Conservation (phyloP, 1,139 yeast genomes). For the Zygosaccharomyces pseudobailii region DNA sequence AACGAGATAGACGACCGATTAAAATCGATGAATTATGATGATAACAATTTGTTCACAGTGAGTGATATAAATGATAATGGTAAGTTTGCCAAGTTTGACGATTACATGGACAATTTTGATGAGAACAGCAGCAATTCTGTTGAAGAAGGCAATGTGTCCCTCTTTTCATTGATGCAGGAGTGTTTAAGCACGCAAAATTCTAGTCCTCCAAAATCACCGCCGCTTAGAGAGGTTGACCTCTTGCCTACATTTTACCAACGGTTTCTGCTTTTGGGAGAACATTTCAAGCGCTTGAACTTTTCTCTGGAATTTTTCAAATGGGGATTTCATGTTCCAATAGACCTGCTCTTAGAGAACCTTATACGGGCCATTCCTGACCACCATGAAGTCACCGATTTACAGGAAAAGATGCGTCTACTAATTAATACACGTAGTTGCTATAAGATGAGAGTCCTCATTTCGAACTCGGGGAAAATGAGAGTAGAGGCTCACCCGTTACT, state of each 20-base stretch:
- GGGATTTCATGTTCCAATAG: slow-evolving; percentile 41
- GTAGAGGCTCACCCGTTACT: slow-evolving; percentile 45
- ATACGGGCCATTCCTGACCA: slow-evolving; percentile 32
- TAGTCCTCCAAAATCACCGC: slow-evolving; percentile 19
- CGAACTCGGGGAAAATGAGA: slow-evolving; percentile 44
- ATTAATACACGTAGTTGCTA: slow-evolving; percentile 38
- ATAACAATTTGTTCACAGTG: slow-evolving; percentile 3
- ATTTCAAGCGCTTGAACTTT: slow-evolving; percentile 53
- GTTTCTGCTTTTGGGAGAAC: slow-evolving; percentile 62
- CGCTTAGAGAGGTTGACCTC: slow-evolving; percentile 15
- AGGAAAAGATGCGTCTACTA: slow-evolving; percentile 17
- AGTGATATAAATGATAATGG: not conserved
- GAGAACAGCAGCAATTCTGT: slow-evolving; percentile 5
- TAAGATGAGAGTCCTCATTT: slow-evolving; percentile 55
- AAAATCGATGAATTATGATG: slow-evolving; percentile 7
- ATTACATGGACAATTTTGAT: slow-evolving; percentile 4
- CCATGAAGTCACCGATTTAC: slow-evolving; percentile 28
- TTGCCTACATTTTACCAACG: slow-evolving; percentile 32
- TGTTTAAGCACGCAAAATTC: slow-evolving; percentile 7
- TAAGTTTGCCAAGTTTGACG: slow-evolving; percentile 1
- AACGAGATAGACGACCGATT: slow-evolving; percentile 11
- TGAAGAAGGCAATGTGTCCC: slow-evolving; percentile 7
- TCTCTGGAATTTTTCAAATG: slow-evolving; percentile 54
- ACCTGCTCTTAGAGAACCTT: slow-evolving; percentile 43
- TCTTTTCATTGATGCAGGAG: slow-evolving; percentile 9